These are phyloP conservation scores for Penicillium brevicompactum DNA, from an alignment of 2,329 filamentous ascomycete species.

Conservation along the genomic window DNA sequence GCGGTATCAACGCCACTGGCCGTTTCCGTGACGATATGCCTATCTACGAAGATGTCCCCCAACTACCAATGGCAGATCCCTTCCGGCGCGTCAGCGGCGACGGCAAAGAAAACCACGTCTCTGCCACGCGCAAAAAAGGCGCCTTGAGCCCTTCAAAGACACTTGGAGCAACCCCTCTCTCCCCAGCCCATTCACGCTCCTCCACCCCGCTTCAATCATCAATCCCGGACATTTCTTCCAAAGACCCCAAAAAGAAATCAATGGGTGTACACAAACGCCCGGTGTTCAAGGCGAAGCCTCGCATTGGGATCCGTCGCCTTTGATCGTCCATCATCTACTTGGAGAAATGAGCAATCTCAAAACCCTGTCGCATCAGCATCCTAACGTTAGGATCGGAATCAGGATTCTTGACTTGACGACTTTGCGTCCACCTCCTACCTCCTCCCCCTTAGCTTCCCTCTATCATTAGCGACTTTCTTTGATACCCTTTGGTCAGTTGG, in stretches of 20 bases:
- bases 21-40: conserved; percentile 30
- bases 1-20: conserved; percentile 25
- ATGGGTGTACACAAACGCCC: conserved; percentile 25
- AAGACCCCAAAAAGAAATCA: conserved; percentile 21
- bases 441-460: neutral
- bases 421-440: neutral
- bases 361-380: neutral
- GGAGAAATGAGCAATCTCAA: neutral
- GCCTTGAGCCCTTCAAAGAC: conserved; percentile 7
- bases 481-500: conserved; percentile 10
- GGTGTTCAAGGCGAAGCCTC: conserved; percentile 33
- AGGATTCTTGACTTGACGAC: neutral
- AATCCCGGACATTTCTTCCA: conserved; percentile 14
- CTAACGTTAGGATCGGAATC: neutral
- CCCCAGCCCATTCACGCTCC: neutral
- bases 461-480: conserved; percentile 7
- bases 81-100: conserved; percentile 19
- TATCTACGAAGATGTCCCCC: conserved; percentile 37
- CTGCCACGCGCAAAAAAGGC: conserved; percentile 16
- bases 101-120: conserved; percentile 23
- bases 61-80: conserved; percentile 14
- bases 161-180: neutral
- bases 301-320: conserved; percentile 39
- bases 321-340: conserved; percentile 13
- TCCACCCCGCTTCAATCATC: conserved; percentile 1